Evolutionary conservation across 176 grass and related monocot species (phyloP).

Genomic region (Echinochloa phyllopogon): DNA sequence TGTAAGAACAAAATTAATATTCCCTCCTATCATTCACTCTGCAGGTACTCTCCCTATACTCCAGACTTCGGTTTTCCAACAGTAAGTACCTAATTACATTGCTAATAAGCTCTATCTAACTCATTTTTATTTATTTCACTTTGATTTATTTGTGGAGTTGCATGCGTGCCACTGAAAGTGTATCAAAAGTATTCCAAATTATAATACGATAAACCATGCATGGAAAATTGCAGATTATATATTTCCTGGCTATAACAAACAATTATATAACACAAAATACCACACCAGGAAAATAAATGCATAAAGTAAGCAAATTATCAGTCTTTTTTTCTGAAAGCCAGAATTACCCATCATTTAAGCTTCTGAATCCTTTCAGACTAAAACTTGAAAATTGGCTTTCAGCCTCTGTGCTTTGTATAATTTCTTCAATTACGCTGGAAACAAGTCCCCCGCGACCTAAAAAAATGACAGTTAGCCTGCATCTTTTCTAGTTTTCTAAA

Average conservation of each 20-base stretch:
- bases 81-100: conserved; percentile 53
- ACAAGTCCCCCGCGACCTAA: conserved; percentile 17
- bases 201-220: conserved; percentile 17
- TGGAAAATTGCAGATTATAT: background rate
- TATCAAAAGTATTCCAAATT: background rate
- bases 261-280: conserved; percentile 8
- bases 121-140: conserved; percentile 18
- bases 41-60: conserved; percentile 89
- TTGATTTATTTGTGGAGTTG: background rate
- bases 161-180: background rate
- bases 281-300: background rate
- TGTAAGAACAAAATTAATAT: conserved; percentile 28
- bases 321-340: conserved; percentile 22
- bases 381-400: background rate
- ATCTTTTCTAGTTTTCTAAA: background rate
- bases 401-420: background rate
- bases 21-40: conserved; percentile 30
- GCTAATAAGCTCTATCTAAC: conserved; percentile 11
- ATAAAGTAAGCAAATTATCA: background rate
- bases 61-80: conserved; percentile 72
- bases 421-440: conserved; percentile 24
- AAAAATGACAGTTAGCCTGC: background rate
- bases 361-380: conserved; percentile 20
- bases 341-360: conserved; percentile 36
- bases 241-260: background rate